phyloP scores from a whole-genome alignment of 2,329 filamentous ascomycete genomes.

The Cladorrhinum sp. region DNA sequence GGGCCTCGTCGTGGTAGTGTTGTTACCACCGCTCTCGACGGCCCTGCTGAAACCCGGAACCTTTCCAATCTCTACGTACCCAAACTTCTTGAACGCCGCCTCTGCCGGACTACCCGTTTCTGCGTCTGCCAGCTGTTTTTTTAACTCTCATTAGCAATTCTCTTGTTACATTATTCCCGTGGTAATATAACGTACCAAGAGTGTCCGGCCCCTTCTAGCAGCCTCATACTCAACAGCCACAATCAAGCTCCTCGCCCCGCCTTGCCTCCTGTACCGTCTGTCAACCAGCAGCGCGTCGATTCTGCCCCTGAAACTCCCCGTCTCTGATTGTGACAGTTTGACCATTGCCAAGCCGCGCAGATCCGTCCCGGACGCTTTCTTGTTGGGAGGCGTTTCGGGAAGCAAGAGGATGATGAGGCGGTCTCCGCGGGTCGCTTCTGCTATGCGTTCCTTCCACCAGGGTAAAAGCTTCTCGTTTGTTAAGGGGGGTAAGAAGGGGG shows the following conservation, averaged over 20 bases:
- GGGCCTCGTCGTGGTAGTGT: slow-evolving; percentile 46
- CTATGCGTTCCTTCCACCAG: slow-evolving; percentile 55
- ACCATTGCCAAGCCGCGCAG: slow-evolving; percentile 58
- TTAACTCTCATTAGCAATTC: not conserved
- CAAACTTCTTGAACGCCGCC: slow-evolving; percentile 52
- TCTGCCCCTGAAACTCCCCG: slow-evolving; percentile 51
- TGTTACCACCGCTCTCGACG: slow-evolving; percentile 44
- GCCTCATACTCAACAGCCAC: slow-evolving; percentile 55
- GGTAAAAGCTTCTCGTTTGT: slow-evolving; percentile 52
- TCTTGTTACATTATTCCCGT: not conserved
- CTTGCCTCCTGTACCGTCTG: slow-evolving; percentile 47
- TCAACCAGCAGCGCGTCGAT: slow-evolving; percentile 60
- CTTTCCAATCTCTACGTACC: slow-evolving; percentile 53
- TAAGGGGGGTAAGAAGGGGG: slow-evolving; percentile 59
- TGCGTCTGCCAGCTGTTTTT: slow-evolving; percentile 22
- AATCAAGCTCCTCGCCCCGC: slow-evolving; percentile 53
- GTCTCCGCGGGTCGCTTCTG: slow-evolving; percentile 43
- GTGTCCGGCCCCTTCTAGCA: slow-evolving; percentile 42
- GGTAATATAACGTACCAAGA: slow-evolving; percentile 47
- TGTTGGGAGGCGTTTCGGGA: slow-evolving; percentile 33
- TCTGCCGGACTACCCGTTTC: slow-evolving; percentile 46
- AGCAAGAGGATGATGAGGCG: slow-evolving; percentile 55
- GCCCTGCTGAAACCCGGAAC: slow-evolving; percentile 50
- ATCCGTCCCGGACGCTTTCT: slow-evolving; percentile 41
- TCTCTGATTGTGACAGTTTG: slow-evolving; percentile 50